These are phyloP conservation scores for Piper longum DNA, from an alignment of 164 flowering plant genomes.

Conservation along the genomic window DNA sequence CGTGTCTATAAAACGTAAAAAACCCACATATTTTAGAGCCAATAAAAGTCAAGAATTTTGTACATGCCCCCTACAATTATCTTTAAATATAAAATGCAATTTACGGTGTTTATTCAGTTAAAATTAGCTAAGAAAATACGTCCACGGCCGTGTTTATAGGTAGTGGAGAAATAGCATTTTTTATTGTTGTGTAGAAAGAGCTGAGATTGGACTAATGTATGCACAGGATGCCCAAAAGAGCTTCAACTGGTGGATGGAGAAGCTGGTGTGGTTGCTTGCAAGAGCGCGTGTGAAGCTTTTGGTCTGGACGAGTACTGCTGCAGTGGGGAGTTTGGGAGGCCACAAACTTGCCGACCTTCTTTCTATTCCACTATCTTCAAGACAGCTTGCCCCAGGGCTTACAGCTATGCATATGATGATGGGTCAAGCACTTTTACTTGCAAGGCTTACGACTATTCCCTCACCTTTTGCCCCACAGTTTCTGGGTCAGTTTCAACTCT, in stretches of 20 bases:
- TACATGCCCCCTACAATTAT: too few relatives aligned
- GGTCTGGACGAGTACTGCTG: constrained; percentile 74
- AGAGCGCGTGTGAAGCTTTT: constrained; percentile 76
- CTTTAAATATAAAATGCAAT: too few relatives aligned
- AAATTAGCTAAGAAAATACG: too few relatives aligned
- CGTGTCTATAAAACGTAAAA: too few relatives aligned
- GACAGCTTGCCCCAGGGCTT: constrained; percentile 73
- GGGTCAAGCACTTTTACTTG: constrained; percentile 78
- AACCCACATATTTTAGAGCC: too few relatives aligned
- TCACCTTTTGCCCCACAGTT: constrained; percentile 54
- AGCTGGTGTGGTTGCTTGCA: constrained; percentile 48
- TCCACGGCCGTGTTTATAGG: not conserved
- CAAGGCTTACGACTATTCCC: constrained; percentile 51
- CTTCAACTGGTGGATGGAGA: constrained; percentile 49
- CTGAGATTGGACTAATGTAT: not conserved
- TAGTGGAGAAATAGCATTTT: not conserved
- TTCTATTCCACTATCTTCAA: constrained; percentile 59
- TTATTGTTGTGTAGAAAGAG: not conserved
- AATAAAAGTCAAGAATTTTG: too few relatives aligned
- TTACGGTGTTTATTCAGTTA: too few relatives aligned
- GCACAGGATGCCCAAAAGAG: constrained; percentile 62
- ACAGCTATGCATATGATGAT: constrained; percentile 81
- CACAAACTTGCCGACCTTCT: constrained; percentile 54
- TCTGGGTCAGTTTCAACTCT: constrained; percentile 20
- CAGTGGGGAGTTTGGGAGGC: constrained; percentile 65